Evolutionary conservation across 192 early-diverging fungal genomes (phyloP).

Genomic region (Coemansia sp.): DNA sequence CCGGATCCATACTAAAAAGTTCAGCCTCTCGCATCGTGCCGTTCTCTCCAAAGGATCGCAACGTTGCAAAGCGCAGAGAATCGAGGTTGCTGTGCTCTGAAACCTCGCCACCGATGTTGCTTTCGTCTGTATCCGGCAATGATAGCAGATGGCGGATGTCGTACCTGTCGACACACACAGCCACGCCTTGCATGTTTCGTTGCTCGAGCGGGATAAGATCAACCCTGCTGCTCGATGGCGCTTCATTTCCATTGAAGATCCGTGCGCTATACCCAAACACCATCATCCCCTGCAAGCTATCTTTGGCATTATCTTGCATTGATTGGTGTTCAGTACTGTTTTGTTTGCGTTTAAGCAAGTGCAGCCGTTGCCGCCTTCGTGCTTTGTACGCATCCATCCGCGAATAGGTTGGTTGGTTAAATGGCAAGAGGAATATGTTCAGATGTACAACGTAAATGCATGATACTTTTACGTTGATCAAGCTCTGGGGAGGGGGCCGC

Average conservation of each 20-base stretch:
- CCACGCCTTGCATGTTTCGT: background rate
- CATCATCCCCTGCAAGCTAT: background rate
- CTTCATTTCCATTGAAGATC: conserved; percentile 1
- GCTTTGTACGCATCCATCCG: conserved; percentile 6
- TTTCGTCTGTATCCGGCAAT: background rate
- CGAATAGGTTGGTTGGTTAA: no score
- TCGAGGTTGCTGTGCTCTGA: conserved; percentile 16
- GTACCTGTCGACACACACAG: conserved; percentile 29
- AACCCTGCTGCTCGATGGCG: background rate
- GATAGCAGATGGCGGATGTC: conserved; percentile 40
- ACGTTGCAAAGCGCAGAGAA: conserved; percentile 19
- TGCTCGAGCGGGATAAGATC: conserved; percentile 18
- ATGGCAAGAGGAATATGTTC: no score
- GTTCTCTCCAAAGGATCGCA: conserved; percentile 1
- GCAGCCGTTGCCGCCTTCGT: conserved; percentile 1
- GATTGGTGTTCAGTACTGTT: background rate
- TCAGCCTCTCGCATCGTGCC: conserved; percentile 5
- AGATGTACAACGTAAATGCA: no score
- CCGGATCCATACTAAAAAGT: conserved; percentile 15
- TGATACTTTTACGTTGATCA: no score
- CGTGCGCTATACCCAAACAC: conserved; percentile 38
- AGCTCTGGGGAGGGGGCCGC: no score
- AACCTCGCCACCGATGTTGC: background rate
- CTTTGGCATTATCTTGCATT: background rate
- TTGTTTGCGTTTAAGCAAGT: background rate